These are phyloP conservation scores for Pleurotus tuoliensis DNA, from an alignment of 768 basidiomycete species.

Conservation along the genomic window DNA sequence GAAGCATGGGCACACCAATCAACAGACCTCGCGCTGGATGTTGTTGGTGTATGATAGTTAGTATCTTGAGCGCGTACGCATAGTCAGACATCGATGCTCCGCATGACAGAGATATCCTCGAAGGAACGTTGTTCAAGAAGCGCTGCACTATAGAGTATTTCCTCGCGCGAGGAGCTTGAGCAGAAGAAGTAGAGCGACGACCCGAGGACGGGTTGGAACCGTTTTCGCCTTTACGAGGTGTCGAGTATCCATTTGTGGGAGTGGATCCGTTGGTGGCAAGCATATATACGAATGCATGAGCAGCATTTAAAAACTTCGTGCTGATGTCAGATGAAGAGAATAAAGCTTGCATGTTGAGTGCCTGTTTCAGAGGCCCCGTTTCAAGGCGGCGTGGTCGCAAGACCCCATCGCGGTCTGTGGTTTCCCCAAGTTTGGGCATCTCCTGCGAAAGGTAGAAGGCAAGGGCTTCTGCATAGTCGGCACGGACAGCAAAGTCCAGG, in stretches of 20 bases:
- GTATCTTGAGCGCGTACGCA: conserved; percentile 61
- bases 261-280: conserved; percentile 55
- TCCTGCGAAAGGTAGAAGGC: conserved; percentile 75
- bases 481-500: conserved; percentile 68
- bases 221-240: conserved; percentile 17
- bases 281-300: conserved; percentile 78
- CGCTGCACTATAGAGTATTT: conserved; percentile 54
- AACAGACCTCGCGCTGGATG: conserved; percentile 74
- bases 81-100: conserved; percentile 74
- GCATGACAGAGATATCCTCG: conserved; percentile 36
- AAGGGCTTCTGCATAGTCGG: conserved; percentile 72
- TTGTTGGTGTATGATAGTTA: conserved; percentile 63
- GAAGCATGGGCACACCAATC: conserved; percentile 80
- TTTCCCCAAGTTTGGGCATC: conserved; percentile 60
- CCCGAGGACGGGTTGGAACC: conserved; percentile 30
- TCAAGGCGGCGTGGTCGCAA: conserved; percentile 41
- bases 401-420: conserved; percentile 39
- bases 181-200: conserved; percentile 42
- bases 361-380: conserved; percentile 48
- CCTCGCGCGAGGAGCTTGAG: conserved; percentile 46
- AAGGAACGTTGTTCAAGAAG: conserved; percentile 46
- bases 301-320: conserved; percentile 72
- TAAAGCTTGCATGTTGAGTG: conserved; percentile 40
- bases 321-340: conserved; percentile 56
- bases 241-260: conserved; percentile 21